Percentiles rank a stretch among this genome's conserved stretches.
phyloP scores from a whole-genome alignment of 192 early-diverging fungal genomes.

The Coemansia sp. region DNA sequence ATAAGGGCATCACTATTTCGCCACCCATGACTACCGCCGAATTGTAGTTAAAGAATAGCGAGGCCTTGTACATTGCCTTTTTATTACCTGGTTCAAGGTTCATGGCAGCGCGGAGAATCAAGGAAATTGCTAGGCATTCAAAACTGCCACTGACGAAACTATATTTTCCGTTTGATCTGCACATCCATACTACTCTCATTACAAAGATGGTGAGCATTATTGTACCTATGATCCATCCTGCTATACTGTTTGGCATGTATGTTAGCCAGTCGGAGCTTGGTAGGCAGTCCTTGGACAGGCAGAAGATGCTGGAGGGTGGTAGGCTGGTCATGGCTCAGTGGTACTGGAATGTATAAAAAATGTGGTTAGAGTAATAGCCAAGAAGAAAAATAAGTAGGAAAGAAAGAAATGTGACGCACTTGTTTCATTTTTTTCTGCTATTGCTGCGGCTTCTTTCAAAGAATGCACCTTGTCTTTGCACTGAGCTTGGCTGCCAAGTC shows the following conservation, averaged over 20 bases:
- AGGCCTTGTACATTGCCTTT: too few species aligned
- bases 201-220: background rate
- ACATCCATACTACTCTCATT: background rate
- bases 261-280: too few species aligned
- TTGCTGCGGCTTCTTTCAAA: background rate
- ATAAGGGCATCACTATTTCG: background rate
- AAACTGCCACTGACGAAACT: too few species aligned
- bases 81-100: too few species aligned
- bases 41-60: too few species aligned
- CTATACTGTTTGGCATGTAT: slow-evolving; percentile 14
- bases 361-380: background rate
- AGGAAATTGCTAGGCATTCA: too few species aligned
- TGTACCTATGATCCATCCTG: slow-evolving; percentile 21
- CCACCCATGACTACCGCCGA: background rate
- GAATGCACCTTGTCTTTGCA: background rate
- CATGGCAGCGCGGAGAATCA: too few species aligned
- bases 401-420: background rate
- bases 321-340: background rate
- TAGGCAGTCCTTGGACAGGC: too few species aligned
- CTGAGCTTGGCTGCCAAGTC: background rate
- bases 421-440: background rate
- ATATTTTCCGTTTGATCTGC: too few species aligned
- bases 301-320: background rate
- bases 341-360: background rate
- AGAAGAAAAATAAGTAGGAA: background rate